phyloP scores from a whole-genome alignment of 163 green algal species.

The Scenedesmus sp. region DNA sequence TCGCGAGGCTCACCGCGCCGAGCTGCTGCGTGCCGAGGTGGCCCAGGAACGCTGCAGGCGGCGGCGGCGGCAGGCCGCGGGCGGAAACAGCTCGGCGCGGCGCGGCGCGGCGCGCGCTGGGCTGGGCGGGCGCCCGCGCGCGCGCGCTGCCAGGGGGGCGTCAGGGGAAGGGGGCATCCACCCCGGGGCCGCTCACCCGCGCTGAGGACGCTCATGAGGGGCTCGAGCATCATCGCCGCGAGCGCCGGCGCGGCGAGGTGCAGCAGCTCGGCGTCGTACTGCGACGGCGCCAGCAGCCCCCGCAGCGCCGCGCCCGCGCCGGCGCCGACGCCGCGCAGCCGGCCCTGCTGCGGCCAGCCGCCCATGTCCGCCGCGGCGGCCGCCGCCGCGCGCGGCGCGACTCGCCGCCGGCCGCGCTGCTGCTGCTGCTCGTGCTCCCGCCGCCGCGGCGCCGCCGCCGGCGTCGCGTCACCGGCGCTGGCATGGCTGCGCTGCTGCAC shows the following conservation, averaged over 20 bases:
- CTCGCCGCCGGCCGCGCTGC: background rate
- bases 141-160: background rate
- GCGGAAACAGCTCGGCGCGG: no score
- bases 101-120: no score
- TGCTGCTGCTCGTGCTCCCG: conserved; percentile 2
- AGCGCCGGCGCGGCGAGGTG: conserved; percentile 58
- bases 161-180: background rate
- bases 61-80: background rate
- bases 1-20: conserved; percentile 58
- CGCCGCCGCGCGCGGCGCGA: background rate
- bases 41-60: conserved; percentile 53
- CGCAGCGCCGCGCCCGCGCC: background rate
- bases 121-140: background rate
- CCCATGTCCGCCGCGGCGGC: conserved; percentile 9
- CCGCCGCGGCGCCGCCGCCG: no score
- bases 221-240: conserved; percentile 60
- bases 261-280: conserved; percentile 61
- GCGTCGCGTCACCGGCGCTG: no score
- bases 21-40: conserved; percentile 64
- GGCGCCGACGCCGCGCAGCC: background rate
- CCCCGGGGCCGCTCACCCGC: conserved; percentile 40
- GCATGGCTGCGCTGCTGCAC: background rate
- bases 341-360: background rate
- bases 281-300: conserved; percentile 15
- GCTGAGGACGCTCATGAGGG: conserved; percentile 57